Evolutionary conservation across 306 rosid genomes (phyloP), one percentile per base, ranked within the genome.

Genomic region (Mucuna pruriens): DNA sequence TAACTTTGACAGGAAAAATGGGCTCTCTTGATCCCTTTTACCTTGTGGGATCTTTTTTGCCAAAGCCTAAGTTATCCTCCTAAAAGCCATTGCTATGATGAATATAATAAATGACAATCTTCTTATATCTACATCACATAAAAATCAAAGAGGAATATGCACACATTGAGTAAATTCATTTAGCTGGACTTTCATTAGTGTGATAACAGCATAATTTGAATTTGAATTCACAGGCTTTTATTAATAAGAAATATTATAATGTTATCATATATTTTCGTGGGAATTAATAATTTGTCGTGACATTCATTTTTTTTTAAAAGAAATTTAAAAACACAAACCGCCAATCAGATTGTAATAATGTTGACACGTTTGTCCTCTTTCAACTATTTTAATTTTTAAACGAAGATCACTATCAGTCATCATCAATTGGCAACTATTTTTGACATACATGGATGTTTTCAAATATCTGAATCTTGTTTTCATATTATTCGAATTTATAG

Each of bases 1-100:
- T 81, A 74, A 48, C 90, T 78, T 88, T 74, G 69, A 77, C 72
- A 78, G 58, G 65, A 75, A 77, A 80, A 82, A 39, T 69, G 6
- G 60, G 29, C 33, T 58, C 44, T 62, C 10, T 79, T 64, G 42
- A 79, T 71, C 82, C 82, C 73, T 57, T 81, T 82, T 71, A 62
- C 85, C 61, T n/a, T 68, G 75, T 75, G 45, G 63, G 17, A 74
- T 79, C 26, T 71, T 74, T 75, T 16, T 31, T 17, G 33, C 51
- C 29, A 58, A 89, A 51, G 38, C 45, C 79, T 6, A 77, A 83
- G 58, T 81, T 60, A 44, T 48, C 78, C 16, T 55, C n/a, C 65
- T 7, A 23, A 81, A 75, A 9, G 74, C 34, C 68, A 26, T 33
- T n/a, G 63, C 79, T 8, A 69, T 71, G 66, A 79, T 76, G 31